Evolutionary conservation across 371 early-diverging fungal species (phyloP), one percentile per base, ranked within the genome.

Genomic region (Lichtheimia hyalospora): DNA sequence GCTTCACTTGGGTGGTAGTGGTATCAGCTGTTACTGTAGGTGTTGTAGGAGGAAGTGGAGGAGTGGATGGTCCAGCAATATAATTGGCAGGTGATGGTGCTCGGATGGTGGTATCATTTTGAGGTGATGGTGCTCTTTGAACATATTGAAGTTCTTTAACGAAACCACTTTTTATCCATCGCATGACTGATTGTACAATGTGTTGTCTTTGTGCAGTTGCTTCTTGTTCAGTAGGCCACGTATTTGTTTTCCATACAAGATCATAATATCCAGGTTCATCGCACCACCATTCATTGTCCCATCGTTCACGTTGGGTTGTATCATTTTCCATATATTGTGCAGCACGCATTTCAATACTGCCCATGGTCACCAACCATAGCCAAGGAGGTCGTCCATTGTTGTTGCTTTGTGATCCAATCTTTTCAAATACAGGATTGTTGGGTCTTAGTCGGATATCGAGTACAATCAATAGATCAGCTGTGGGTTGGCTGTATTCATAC

Each of bases 391-490:
- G 43, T 10, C 6, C 40, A 8, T 34, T 34, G 1, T 49, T 3
- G n/a, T 27, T 24, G 7, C 42, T 48, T 2, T 18, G 27, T 18
- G 20, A 14, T 46, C 10, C 46, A 14, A 60, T 54, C 40, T 60
- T 60, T 18, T 43, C 3, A n/a, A 60, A 60, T 21, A 52, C 46
- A 14, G 46, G 5, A n/a, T 60, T 21, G 14, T 25, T 24, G 4
- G 61, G 54, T 34, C 34, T 18, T 20, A 60, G 15, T 12, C 61
- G 61, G 12, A 60, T 48, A 54, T 60, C 61, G 20, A 60, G 28
- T 4, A 43, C 61, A 54, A 60, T 53, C 2, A 60, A 18, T 13
- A 60, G 27, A 54, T 60, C 61, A 6, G 61, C 54, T 18, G 49
- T 15, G 8, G 56, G 44, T 25, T 23, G 16, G 2, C 25, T 18